Conservation (phyloP, 2,329 filamentous ascomycete species). For the Sporothrix euskadiensis region DNA sequence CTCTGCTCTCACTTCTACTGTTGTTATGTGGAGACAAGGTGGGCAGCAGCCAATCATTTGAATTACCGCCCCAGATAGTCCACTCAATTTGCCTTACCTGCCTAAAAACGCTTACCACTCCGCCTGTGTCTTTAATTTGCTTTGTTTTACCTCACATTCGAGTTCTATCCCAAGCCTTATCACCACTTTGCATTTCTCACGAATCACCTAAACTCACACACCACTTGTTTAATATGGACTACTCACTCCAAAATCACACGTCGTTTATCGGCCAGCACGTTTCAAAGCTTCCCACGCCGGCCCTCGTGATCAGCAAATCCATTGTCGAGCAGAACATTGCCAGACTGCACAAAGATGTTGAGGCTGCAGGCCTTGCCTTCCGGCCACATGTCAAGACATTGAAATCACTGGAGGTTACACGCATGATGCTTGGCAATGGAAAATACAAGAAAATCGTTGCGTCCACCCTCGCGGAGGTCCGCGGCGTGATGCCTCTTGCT, state of each 20-base stretch:
- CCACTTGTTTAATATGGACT: background rate
- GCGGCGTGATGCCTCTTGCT: conserved; percentile 43
- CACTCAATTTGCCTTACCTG: too few relatives aligned
- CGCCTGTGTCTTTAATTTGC: too few relatives aligned
- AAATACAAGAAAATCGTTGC: conserved; percentile 43
- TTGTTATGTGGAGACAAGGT: too few relatives aligned
- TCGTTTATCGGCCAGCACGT: background rate
- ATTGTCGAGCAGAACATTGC: background rate
- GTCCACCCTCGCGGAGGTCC: conserved; percentile 46
- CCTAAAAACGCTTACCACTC: too few relatives aligned
- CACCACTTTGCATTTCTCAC: too few relatives aligned
- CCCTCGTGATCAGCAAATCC: background rate
- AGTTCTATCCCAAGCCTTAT: too few relatives aligned
- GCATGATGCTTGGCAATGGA: conserved; percentile 40
- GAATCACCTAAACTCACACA: too few relatives aligned
- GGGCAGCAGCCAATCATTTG: too few relatives aligned
- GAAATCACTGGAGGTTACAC: background rate
- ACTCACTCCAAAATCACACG: background rate
- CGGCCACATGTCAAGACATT: background rate
- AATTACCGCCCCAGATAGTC: too few relatives aligned
- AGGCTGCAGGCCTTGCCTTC: background rate
- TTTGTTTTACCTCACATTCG: too few relatives aligned
- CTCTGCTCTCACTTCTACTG: too few relatives aligned
- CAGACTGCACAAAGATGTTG: background rate
- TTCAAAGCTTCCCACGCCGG: background rate